These are phyloP conservation scores for Viola odorata DNA, from an alignment of 345 rosid genomes.

Conservation along the genomic window DNA sequence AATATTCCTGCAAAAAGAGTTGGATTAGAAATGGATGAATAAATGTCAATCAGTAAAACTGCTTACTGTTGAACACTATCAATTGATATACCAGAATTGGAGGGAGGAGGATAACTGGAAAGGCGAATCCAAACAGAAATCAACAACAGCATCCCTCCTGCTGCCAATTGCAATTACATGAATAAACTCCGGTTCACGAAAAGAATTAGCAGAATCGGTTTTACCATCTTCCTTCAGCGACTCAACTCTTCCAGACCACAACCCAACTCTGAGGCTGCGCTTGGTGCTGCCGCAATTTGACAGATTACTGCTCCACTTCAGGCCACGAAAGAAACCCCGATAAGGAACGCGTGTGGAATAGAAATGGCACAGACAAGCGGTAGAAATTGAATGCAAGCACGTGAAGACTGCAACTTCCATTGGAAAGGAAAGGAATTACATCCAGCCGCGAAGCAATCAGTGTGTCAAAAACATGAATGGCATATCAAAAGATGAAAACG, in stretches of 20 bases:
- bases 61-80: not conserved
- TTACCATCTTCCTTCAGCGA: not conserved
- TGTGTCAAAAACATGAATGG: no score
- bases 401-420: not conserved
- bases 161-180: constrained; percentile 81
- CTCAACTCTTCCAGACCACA: no score
- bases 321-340: not conserved
- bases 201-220: constrained; percentile 4
- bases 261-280: no score
- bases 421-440: not conserved
- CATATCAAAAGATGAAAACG: no score
- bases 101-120: constrained; percentile 45
- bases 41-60: not conserved
- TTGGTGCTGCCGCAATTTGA: no score
- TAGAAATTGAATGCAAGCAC: not conserved
- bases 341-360: constrained; percentile 1
- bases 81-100: constrained; percentile 59
- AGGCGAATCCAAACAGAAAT: constrained; percentile 68
- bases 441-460: not conserved
- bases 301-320: no score
- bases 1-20: constrained; percentile 48
- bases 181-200: constrained; percentile 23
- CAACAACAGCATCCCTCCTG: constrained; percentile 65
- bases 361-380: not conserved
- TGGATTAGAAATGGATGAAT: not conserved